Evolutionary conservation across 1,139 yeast species (phyloP).

Genomic region (Geotrichum histeridarum): DNA sequence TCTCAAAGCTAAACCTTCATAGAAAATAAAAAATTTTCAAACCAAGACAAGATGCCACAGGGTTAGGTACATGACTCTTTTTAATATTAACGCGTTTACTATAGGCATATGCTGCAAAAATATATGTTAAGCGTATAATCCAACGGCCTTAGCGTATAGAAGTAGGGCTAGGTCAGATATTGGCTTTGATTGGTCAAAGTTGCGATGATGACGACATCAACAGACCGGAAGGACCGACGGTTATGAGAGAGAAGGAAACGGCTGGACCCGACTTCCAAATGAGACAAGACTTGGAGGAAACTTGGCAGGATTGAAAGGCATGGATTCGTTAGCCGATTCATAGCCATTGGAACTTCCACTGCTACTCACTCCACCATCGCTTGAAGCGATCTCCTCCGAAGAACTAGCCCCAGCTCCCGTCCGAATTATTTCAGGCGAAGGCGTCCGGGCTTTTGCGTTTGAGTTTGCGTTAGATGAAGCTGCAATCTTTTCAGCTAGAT

Average conservation of each 20-base stretch:
- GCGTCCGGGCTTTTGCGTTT: not conserved
- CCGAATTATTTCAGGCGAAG: not conserved
- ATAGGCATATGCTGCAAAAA: no score
- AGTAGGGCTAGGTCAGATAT: no score
- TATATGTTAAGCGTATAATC: no score
- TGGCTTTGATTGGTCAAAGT: no score
- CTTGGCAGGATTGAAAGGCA: not conserved
- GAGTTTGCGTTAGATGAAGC: no score
- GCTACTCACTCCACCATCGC: not conserved
- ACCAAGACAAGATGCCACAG: not conserved
- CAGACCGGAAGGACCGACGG: no score
- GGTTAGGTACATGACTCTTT: conserved; percentile 17
- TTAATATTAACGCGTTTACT: not conserved
- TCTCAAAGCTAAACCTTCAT: not conserved
- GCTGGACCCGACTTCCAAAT: not conserved
- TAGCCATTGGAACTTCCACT: not conserved
- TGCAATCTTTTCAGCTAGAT: no score
- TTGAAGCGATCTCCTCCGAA: not conserved
- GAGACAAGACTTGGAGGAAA: conserved; percentile 4
- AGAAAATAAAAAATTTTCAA: not conserved
- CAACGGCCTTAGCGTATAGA: no score
- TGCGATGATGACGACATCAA: no score
- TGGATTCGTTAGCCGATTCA: not conserved
- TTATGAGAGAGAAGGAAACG: no score
- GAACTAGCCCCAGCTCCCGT: not conserved